Evolutionary conservation across 2,329 filamentous ascomycete genomes (phyloP).

Genomic region (Thielaviopsis populi): DNA sequence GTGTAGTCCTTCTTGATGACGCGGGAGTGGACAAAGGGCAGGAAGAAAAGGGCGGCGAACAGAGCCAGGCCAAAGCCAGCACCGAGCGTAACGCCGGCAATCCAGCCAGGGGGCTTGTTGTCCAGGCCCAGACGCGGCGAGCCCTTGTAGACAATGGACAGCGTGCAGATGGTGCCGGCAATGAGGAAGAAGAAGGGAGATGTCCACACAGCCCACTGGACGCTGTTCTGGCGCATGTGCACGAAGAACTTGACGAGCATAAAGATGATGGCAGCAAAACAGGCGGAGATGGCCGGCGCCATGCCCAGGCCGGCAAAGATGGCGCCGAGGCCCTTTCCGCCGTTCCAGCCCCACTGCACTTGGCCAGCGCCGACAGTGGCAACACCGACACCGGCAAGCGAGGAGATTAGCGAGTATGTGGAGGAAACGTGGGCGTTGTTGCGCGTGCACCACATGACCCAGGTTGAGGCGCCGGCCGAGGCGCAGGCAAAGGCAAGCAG

Average conservation of each 20-base stretch:
- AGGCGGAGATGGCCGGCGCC: slow-evolving; percentile 51
- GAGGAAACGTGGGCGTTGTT: slow-evolving; percentile 60
- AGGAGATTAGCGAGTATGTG: slow-evolving; percentile 55
- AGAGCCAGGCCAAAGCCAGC: slow-evolving; percentile 43
- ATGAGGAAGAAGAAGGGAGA: slow-evolving; percentile 67
- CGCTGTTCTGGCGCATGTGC: slow-evolving; percentile 54
- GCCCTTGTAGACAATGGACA: slow-evolving; percentile 70
- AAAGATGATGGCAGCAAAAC: slow-evolving; percentile 55
- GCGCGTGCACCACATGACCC: slow-evolving; percentile 69
- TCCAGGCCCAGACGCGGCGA: slow-evolving; percentile 50
- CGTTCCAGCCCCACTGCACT: slow-evolving; percentile 57
- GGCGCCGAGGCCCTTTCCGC: slow-evolving; percentile 52
- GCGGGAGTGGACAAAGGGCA: slow-evolving; percentile 51
- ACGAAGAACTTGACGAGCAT: slow-evolving; percentile 57
- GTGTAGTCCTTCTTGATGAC: slow-evolving; percentile 54
- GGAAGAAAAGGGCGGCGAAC: slow-evolving; percentile 54
- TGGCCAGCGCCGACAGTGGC: slow-evolving; percentile 45
- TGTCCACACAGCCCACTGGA: slow-evolving; percentile 57
- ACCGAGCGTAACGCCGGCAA: slow-evolving; percentile 51
- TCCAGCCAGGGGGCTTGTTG: slow-evolving; percentile 53
- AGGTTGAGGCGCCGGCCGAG: slow-evolving; percentile 48
- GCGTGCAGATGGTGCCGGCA: slow-evolving; percentile 56
- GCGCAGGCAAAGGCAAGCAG: slow-evolving; percentile 53
- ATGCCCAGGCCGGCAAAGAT: slow-evolving; percentile 59
- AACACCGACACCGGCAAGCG: slow-evolving; percentile 54